These are phyloP conservation scores for Monocercomonoides exilis DNA, from an alignment of 78 protist genomes.

Conservation along the genomic window DNA sequence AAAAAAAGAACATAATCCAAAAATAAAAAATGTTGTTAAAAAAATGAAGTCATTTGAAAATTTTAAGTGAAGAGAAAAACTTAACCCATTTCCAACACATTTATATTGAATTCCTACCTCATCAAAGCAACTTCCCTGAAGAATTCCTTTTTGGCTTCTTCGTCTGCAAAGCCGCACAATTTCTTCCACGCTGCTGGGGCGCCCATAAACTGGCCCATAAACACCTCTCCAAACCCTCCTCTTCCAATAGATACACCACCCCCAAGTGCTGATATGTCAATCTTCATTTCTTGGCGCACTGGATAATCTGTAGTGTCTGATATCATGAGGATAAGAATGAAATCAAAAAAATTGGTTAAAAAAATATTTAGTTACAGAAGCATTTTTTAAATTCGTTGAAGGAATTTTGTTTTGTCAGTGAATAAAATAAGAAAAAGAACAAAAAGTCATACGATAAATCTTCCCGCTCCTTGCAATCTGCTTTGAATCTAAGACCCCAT, in stretches of 20 bases:
- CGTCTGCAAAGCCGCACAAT: neutral
- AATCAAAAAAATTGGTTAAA: neutral
- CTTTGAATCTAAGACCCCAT: no score
- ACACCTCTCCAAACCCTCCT: slow-evolving; percentile 5
- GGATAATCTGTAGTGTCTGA: neutral
- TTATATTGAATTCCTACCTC: no score
- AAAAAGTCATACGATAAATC: neutral
- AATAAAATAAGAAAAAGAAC: neutral
- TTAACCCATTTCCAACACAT: no score
- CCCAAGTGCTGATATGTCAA: neutral
- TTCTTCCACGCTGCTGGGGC: neutral
- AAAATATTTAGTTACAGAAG: neutral
- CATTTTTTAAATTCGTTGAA: neutral
- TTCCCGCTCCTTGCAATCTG: neutral
- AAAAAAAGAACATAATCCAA: no score
- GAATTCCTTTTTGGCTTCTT: neutral
- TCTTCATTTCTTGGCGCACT: neutral
- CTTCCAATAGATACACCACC: neutral
- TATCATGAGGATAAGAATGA: neutral
- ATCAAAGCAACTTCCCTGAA: neutral
- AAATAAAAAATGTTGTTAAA: no score
- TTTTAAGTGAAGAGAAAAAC: no score
- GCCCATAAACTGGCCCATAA: neutral
- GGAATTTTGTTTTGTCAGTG: neutral
- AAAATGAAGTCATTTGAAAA: no score